Percentiles rank a stretch among this genome's conserved stretches.
Evolutionary conservation across 257 asterid genomes (phyloP).

Genomic region (Scutellaria barbata): DNA sequence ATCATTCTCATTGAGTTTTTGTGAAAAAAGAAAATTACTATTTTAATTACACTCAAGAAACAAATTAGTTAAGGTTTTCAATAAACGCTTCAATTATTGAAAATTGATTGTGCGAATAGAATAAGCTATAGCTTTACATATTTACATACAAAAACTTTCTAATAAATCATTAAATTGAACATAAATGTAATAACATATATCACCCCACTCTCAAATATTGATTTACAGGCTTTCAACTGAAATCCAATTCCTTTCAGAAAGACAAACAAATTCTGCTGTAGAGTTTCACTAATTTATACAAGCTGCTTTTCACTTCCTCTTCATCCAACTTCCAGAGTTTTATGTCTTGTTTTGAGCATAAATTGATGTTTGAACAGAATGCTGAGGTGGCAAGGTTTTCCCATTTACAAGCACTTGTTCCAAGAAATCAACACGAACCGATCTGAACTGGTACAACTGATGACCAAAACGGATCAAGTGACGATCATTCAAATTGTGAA

Average conservation of each 20-base stretch:
- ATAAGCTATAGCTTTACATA: no score
- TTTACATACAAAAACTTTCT: background rate
- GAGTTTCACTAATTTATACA: conserved; percentile 29
- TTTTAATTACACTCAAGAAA: no score
- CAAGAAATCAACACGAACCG: conserved; percentile 82
- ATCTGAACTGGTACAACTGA: conserved; percentile 79
- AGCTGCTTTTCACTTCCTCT: conserved; percentile 5
- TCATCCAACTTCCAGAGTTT: conserved; percentile 20
- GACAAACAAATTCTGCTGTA: background rate
- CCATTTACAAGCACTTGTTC: conserved; percentile 94
- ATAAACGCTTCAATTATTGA: no score
- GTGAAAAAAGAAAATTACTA: no score
- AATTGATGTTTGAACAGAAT: conserved; percentile 66
- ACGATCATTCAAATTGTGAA: background rate
- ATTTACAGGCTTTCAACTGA: conserved; percentile 28
- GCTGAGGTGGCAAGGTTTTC: conserved; percentile 54
- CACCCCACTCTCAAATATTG: conserved; percentile 7
- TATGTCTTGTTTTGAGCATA: conserved; percentile 80
- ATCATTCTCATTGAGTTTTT: no score
- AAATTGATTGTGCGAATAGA: no score
- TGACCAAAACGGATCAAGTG: conserved; percentile 28
- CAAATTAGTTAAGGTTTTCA: no score
- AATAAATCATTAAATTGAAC: no score
- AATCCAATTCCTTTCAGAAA: background rate
- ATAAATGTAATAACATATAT: conserved; percentile 11